Evolutionary conservation across 2,329 filamentous ascomycete genomes (phyloP).

Genomic region (Botrytis fragariae): DNA sequence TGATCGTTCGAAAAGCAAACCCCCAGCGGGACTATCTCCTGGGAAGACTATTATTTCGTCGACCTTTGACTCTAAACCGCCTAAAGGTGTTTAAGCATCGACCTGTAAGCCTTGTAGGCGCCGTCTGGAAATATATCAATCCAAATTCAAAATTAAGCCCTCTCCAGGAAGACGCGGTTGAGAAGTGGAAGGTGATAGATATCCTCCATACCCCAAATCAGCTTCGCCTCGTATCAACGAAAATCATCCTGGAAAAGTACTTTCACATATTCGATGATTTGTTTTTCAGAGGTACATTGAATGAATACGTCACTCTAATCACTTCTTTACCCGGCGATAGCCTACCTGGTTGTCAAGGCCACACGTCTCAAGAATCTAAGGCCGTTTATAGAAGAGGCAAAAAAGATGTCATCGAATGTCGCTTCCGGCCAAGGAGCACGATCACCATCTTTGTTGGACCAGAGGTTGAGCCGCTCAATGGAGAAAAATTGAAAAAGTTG

Average conservation of each 20-base stretch:
- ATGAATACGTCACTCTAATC: not conserved
- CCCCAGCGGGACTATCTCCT: not conserved
- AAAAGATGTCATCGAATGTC: not conserved
- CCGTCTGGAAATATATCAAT: not conserved
- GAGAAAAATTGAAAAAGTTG: not conserved
- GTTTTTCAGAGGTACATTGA: not conserved
- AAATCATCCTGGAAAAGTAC: not conserved
- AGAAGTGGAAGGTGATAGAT: slow-evolving; percentile 1
- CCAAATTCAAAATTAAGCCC: not conserved
- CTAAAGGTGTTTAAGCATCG: not conserved
- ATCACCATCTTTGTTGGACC: not conserved
- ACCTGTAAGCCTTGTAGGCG: not conserved
- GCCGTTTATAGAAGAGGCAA: not conserved
- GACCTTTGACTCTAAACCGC: not conserved
- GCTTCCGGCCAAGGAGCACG: not conserved
- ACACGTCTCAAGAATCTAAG: not conserved
- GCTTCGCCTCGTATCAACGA: not conserved
- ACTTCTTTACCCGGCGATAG: not conserved
- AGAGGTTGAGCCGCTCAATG: not conserved
- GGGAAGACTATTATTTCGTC: not conserved
- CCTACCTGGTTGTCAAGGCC: not conserved
- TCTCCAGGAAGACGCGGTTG: not conserved
- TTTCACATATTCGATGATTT: slow-evolving; percentile 10
- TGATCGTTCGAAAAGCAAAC: not conserved
- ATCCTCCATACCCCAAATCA: not conserved